These are phyloP conservation scores for Bombardia bombarda DNA, from an alignment of 495 filamentous ascomycete species.

Conservation along the genomic window DNA sequence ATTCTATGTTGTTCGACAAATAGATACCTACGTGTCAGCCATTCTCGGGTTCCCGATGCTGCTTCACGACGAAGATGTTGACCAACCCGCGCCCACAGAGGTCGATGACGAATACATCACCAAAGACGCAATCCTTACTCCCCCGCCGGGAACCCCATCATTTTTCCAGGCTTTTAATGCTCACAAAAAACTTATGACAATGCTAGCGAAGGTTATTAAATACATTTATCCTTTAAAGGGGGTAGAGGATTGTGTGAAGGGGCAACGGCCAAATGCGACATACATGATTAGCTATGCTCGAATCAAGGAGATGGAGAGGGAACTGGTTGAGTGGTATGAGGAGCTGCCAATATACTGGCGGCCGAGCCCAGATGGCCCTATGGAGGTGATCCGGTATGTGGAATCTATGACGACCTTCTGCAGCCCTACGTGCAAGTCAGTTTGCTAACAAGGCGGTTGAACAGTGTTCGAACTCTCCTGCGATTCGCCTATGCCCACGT, in stretches of 20 bases:
- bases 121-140: slow-evolving; percentile 58
- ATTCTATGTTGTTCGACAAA: slow-evolving; percentile 86
- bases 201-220: slow-evolving; percentile 78
- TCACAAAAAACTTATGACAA: slow-evolving; percentile 67
- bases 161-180: slow-evolving; percentile 77
- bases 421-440: not conserved
- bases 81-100: slow-evolving; percentile 77
- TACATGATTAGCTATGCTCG: slow-evolving; percentile 85
- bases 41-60: slow-evolving; percentile 79
- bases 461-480: slow-evolving; percentile 75
- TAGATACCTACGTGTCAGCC: slow-evolving; percentile 91
- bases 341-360: slow-evolving; percentile 64
- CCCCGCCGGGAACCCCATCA: slow-evolving; percentile 67
- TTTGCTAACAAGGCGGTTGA: not conserved
- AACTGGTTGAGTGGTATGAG: slow-evolving; percentile 80
- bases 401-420: not conserved
- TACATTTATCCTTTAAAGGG: slow-evolving; percentile 85
- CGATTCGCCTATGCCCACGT: slow-evolving; percentile 85
- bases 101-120: slow-evolving; percentile 94
- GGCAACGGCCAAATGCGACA: slow-evolving; percentile 29
- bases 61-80: slow-evolving; percentile 81
- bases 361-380: slow-evolving; percentile 64
- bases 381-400: slow-evolving; percentile 67
- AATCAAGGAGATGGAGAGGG: slow-evolving; percentile 83
- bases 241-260: slow-evolving; percentile 48